Percentiles rank a stretch among this genome's conserved stretches.
These are phyloP conservation scores for Scedosporium dehoogii DNA, from an alignment of 2,329 filamentous ascomycete species.

Conservation along the genomic window DNA sequence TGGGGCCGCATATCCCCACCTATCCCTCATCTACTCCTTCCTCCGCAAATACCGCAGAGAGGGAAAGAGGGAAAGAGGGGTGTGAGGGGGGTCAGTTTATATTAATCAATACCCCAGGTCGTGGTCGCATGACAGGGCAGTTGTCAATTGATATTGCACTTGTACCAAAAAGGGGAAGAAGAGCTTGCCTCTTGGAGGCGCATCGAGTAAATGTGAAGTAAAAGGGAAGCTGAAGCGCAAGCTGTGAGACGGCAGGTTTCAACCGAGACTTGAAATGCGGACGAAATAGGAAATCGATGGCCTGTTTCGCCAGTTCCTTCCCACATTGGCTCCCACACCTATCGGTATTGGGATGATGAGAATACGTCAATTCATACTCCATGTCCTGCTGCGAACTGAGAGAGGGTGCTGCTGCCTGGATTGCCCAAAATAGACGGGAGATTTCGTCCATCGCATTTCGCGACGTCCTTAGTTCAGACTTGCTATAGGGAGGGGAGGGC, in stretches of 20 bases:
- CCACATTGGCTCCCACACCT: too few species aligned
- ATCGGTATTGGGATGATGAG: too few species aligned
- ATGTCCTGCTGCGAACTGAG: too few species aligned
- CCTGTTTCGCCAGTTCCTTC: not conserved
- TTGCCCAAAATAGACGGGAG: not conserved
- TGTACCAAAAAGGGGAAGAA: not conserved
- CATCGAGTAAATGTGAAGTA: not conserved
- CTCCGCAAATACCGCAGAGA: not conserved
- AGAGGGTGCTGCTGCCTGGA: not conserved
- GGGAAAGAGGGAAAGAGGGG: not conserved
- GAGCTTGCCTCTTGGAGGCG: too few species aligned
- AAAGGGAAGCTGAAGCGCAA: not conserved
- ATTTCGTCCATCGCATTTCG: not conserved
- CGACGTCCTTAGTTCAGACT: not conserved
- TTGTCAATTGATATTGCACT: not conserved
- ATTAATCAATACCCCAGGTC: not conserved
- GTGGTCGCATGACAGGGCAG: not conserved
- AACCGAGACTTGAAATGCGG: not conserved
- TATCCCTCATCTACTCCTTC: too few species aligned
- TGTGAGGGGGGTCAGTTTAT: not conserved
- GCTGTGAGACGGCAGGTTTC: not conserved
- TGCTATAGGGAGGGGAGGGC: not conserved
- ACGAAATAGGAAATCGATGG: not conserved
- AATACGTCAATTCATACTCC: too few species aligned
- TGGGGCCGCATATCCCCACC: too few species aligned